These are phyloP conservation scores for Hamamelis virginiana DNA, from an alignment of 164 flowering plant species.

Conservation along the genomic window DNA sequence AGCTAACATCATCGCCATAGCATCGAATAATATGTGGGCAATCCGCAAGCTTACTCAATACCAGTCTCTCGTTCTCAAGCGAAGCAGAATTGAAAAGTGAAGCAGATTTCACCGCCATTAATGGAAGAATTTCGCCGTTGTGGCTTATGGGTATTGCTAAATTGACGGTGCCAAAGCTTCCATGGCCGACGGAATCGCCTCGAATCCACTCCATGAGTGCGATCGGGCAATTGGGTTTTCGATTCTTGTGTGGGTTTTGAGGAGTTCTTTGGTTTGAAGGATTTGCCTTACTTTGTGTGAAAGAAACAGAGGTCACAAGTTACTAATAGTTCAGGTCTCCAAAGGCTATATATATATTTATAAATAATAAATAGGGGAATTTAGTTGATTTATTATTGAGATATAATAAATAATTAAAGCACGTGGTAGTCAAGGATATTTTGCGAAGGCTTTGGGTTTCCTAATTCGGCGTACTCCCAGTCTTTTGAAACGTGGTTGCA, in stretches of 20 bases:
- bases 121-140: slow-evolving; percentile 2
- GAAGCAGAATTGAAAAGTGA: slow-evolving; percentile 20
- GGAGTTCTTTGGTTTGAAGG: neutral
- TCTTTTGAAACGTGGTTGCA: slow-evolving; percentile 22
- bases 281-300: slow-evolving; percentile 6
- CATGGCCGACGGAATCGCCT: slow-evolving; percentile 54
- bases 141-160: slow-evolving; percentile 30
- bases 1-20: slow-evolving; percentile 40
- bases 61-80: slow-evolving; percentile 43
- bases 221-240: too few species aligned
- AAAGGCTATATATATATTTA: neutral
- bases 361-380: neutral
- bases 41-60: slow-evolving; percentile 29
- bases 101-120: slow-evolving; percentile 62
- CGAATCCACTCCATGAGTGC: slow-evolving; percentile 58
- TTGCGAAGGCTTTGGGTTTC: neutral
- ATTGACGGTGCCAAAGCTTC: slow-evolving; percentile 52
- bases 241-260: too few species aligned
- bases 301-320: slow-evolving; percentile 2
- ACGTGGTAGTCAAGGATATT: slow-evolving; percentile 25
- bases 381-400: neutral
- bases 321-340: too few species aligned
- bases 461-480: neutral
- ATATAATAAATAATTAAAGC: neutral
- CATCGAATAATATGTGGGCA: slow-evolving; percentile 45